Evolutionary conservation across 805 yeast genomes (phyloP), one percentile per base, ranked within the genome.

Genomic region (Metschnikowia henanensis): DNA sequence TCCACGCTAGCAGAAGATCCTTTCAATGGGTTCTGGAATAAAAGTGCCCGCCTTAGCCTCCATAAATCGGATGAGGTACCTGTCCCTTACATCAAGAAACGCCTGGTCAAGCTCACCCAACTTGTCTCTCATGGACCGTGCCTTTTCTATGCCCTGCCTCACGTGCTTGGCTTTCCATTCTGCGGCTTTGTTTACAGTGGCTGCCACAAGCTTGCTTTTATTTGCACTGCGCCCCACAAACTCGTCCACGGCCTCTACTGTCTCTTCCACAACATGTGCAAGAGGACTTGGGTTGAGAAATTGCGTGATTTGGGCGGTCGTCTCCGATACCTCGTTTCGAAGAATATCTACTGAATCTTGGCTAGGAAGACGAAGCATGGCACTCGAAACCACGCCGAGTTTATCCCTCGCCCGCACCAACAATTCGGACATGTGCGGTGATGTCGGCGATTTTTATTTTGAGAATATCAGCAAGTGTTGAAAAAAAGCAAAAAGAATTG

Each of bases 211-310:
- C 25, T 21, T 22, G 6, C 25, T 30, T 23, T 23, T 23, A 13
- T 13, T 23, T 9, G 26, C 26, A 23, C 26, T 23, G 26, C 21
- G 33, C 15, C 36, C 23, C 18, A 34, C 38, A 20, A 40, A 29
- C 5, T 34, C 25, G 16, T 29, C 43, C 1, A 40, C 38, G 22
- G 35, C 44, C 3, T 23, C 39, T 6, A 30, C 39, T 16, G 36
- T 35, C 18, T 30, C 44, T 12, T 20, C 33, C 35, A 41, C 9
- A 10, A 21, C 39, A 16, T 30, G 39, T 12, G 39, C 35, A 30
- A 41, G 29, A 10, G 45, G 45, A 15, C 45, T 41, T 3, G 45
- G 45, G 26, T 41, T 41, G n/a, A 41, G 25, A 12, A 41, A 8
- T 5, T 36, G 33, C n/a, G 37, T 21, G n/a, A 41, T 41, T 15